Conservation (phyloP, 140 eudicot species). For the Stevia rebaudiana region DNA sequence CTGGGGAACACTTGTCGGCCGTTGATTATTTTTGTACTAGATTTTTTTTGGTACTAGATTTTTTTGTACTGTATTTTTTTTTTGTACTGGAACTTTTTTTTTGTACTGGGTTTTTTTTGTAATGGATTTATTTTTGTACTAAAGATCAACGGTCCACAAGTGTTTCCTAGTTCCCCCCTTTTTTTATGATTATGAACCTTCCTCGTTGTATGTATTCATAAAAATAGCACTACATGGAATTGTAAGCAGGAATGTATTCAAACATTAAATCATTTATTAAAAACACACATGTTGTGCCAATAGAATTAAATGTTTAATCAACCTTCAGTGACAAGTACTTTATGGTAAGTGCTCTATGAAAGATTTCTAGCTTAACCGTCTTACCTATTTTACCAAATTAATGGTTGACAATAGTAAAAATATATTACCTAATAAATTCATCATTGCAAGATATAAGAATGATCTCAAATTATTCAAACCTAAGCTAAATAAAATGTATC, state of each 20-base stretch:
- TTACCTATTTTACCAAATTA: not conserved
- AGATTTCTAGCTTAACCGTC: not conserved
- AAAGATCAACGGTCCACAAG: too few relatives aligned
- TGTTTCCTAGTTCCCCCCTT: too few relatives aligned
- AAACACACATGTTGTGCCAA: not conserved
- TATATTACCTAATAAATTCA: not conserved
- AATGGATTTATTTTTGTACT: too few relatives aligned
- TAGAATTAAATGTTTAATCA: not conserved
- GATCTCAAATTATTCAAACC: not conserved
- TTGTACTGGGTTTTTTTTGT: too few relatives aligned
- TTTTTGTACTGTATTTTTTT: too few relatives aligned
- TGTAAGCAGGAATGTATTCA: not conserved
- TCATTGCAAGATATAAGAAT: not conserved
- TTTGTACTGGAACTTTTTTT: too few relatives aligned
- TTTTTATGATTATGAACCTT: too few relatives aligned
- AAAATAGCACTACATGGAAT: not conserved
- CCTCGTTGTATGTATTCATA: too few relatives aligned
- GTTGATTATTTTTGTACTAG: too few relatives aligned
- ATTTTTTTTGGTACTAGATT: too few relatives aligned
- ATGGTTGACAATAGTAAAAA: not conserved
- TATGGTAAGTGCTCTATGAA: not conserved
- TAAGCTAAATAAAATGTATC: conserved; percentile 1
- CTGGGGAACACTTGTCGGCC: too few relatives aligned
- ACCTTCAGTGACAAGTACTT: not conserved
- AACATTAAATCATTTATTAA: not conserved